These are phyloP conservation scores for Penicillium coffeae DNA, from an alignment of 495 filamentous ascomycete genomes.

Conservation along the genomic window DNA sequence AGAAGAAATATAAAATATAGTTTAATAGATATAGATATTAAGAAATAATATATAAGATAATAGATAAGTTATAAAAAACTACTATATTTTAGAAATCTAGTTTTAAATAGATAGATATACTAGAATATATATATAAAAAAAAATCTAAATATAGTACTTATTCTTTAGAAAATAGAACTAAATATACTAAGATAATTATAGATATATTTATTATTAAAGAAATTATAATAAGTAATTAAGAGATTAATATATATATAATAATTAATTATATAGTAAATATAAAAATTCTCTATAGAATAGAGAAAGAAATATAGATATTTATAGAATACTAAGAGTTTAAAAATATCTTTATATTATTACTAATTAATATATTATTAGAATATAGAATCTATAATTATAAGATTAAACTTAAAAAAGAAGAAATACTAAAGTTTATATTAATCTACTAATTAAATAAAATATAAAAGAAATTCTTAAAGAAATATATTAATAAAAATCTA, in stretches of 20 bases:
- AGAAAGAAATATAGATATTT: not conserved
- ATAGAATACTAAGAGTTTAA: too few relatives aligned
- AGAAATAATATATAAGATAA: not conserved
- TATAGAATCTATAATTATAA: not conserved
- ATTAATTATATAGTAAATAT: not conserved
- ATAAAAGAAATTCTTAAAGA: too few relatives aligned
- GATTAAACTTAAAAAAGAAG: slow-evolving; percentile 6
- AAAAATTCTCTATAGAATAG: not conserved
- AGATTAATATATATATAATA: not conserved
- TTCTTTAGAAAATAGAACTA: not conserved
- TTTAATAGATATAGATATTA: not conserved
- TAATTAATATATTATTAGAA: not conserved
- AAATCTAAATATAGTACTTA: not conserved
- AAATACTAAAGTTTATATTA: too few relatives aligned
- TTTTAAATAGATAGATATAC: not conserved
- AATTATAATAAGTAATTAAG: not conserved
- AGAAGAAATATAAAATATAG: not conserved
- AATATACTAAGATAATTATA: not conserved
- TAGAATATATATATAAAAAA: not conserved
- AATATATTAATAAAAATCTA: too few relatives aligned
- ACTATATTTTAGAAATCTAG: not conserved
- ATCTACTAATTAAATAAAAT: too few relatives aligned
- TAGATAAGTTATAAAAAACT: not conserved
- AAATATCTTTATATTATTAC: not conserved
- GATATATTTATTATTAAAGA: not conserved